Base-by-base conservation (phyloP, 768 basidiomycete species). In the Tricholoma terreum region DNA sequence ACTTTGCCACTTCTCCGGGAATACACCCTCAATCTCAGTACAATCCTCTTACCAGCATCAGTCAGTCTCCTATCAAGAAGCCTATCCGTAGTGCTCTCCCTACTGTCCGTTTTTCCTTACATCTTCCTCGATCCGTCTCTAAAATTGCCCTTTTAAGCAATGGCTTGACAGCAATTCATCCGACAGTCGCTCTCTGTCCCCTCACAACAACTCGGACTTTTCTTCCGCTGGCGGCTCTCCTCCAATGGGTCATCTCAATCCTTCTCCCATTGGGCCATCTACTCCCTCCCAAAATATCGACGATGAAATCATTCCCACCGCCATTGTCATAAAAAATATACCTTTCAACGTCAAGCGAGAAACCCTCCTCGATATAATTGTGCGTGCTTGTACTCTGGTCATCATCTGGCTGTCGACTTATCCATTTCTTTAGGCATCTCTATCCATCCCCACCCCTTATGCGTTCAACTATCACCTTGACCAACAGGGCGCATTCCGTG, bases 321-420 rank as follows among this genome's bases (percentile, higher is more conserved):
- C 97, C 54, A 98, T 99, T 68, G 97, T 99, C 70, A 98, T 99
- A 74, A 99, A 99, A 85, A 98, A 98, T 80, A 99, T 99, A 77
- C 96, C 96, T 63, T 99, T 99, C 81, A 94, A 94, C 67, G 94
- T 98, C 63, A 92, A 94, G 77, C 88, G 92, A 69, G 96, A 98
- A 77, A 92, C 92, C 43, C 84, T 99, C 64, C 86, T 98, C 68
- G 89, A 90, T 77, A 94, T 98, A 71, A 98, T 99, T 71, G 95
- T 96, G 57, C 62, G 92, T 84, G 49, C 51, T 62, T 56, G n/a
- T 55, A 43, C 50, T 61, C 53, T 15, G 33, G 49, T 55, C 55
- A 19, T 57, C 50, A 59, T 52, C 35, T 15, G 48, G 62, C 43
- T 46, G 30, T 34, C 34, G 52, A 56, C 62, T 66, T 43, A 62